Percentiles rank a stretch among this genome's conserved stretches.
Evolutionary conservation across 495 filamentous ascomycete genomes (phyloP).

Genomic region (Clavariopsis aquatica): DNA sequence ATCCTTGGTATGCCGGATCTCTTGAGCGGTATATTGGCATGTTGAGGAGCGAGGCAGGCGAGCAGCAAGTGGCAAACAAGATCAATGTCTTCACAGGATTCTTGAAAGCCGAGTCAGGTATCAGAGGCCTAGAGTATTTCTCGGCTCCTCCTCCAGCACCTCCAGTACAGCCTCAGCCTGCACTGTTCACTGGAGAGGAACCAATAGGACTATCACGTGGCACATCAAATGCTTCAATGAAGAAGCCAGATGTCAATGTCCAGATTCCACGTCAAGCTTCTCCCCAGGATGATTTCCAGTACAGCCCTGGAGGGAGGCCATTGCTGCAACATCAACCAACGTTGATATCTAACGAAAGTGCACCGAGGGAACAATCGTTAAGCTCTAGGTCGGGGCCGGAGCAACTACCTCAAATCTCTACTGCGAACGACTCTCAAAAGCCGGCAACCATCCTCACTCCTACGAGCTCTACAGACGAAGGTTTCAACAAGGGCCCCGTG

Average conservation of each 20-base stretch:
- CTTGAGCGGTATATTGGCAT: slow-evolving; percentile 41
- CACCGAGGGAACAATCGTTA: slow-evolving; percentile 14
- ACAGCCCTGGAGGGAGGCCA: slow-evolving; percentile 39
- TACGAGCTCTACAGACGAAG: slow-evolving; percentile 30
- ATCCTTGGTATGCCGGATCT: slow-evolving; percentile 40
- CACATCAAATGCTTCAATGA: slow-evolving; percentile 1
- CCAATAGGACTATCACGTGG: background rate
- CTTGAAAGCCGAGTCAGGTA: slow-evolving; percentile 34
- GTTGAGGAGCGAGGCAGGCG: slow-evolving; percentile 36
- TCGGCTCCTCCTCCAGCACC: slow-evolving; percentile 20
- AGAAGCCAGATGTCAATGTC: slow-evolving; percentile 18
- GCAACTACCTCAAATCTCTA: background rate
- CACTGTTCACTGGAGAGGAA: background rate
- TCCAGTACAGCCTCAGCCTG: background rate
- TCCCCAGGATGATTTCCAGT: slow-evolving; percentile 15
- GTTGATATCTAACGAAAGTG: slow-evolving; percentile 17
- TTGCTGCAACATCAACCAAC: slow-evolving; percentile 22
- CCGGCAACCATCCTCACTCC: slow-evolving; percentile 31
- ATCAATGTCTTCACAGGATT: slow-evolving; percentile 40
- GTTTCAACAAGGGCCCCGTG: slow-evolving; percentile 32
- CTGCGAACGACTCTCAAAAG: slow-evolving; percentile 14
- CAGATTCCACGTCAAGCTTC: slow-evolving; percentile 11
- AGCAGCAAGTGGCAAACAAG: slow-evolving; percentile 36
- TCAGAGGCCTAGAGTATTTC: slow-evolving; percentile 34
- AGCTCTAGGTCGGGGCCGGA: slow-evolving; percentile 7